Base-by-base conservation (phyloP, 106 monocot species). In the Dendrobium chrysotoxum region DNA sequence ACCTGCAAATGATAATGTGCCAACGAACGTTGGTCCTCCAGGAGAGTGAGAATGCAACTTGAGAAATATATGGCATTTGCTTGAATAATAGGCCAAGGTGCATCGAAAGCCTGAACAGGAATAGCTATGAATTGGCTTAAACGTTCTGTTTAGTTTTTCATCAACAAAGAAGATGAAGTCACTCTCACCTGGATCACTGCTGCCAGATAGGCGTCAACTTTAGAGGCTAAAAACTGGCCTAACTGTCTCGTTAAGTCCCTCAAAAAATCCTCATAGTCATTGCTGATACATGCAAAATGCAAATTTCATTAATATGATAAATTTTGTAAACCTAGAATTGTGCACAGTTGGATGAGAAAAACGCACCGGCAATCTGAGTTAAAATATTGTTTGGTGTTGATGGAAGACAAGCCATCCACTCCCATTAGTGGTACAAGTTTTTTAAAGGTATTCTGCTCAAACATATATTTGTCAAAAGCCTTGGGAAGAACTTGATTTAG, bases 1-100 rank as follows among this genome's bases (percentile, higher is more conserved):
- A 90, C 98, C 98, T 99, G 92, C 28, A 88, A 81, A 68, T 88
- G 89, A 83, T 88, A 99, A 74, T 92, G 89, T 78, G 86, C 76
- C 73, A 84, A 83, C 20, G 88, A 80, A 4, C 92, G 87, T 31
- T 95, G 92, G 73, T 95, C 92, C 26, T 95, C 92, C 64, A 87
- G 76, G 57, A 89, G 85, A 25, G 95, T 85, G 38, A 99, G 80
- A 80, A 99, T 85, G 85, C 88, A 88, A 55, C 95, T 88, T 44
- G 95, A 88, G 75, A 95, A 99, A 82, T 93, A 95, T 72, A 99
- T 88, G 41, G 98, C 92, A 88, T 99, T 99, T 44, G 98, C 98
- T 74, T 95, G 92, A 61, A 99, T 95, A 35, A 86, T 81, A 12
- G 95, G 95, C 98, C 98, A 99, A 77, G 98, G 91, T 47, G 91